Conservation (phyloP, 2,329 filamentous ascomycete species). For the Tolypocladium nubicola region DNA sequence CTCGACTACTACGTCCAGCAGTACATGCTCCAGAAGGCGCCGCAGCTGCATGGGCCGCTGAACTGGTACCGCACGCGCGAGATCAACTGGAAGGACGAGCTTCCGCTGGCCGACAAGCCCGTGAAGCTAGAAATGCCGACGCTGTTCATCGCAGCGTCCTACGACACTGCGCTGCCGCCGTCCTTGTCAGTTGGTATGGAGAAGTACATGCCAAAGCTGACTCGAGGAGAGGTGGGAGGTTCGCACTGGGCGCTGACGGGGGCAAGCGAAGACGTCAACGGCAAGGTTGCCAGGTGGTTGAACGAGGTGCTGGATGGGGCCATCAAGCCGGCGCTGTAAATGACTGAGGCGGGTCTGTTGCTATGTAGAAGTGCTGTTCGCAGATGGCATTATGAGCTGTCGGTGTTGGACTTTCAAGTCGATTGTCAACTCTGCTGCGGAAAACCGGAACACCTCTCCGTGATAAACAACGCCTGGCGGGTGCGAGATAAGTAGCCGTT, state of each 20-base stretch:
- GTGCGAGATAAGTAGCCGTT: no score
- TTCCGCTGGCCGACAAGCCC: constrained; percentile 44
- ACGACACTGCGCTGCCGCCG: constrained; percentile 64
- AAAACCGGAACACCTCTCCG: neutral
- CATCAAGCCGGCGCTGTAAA: constrained; percentile 17
- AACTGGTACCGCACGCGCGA: constrained; percentile 79
- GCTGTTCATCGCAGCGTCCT: constrained; percentile 63
- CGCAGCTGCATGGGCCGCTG: constrained; percentile 64
- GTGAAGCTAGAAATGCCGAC: constrained; percentile 49
- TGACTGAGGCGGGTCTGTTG: neutral
- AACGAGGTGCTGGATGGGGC: constrained; percentile 20
- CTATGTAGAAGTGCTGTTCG: neutral
- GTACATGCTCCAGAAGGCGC: constrained; percentile 45
- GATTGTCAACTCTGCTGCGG: neutral
- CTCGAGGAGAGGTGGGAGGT: constrained; percentile 52
- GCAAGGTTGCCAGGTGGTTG: constrained; percentile 57
- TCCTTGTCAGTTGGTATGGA: constrained; percentile 65
- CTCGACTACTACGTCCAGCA: constrained; percentile 67
- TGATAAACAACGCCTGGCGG: no score
- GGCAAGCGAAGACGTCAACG: constrained; percentile 60
- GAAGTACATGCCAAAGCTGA: constrained; percentile 52
- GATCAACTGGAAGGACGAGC: constrained; percentile 70
- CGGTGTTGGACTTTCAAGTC: neutral
- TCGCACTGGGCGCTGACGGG: constrained; percentile 80
- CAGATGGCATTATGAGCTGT: neutral